Conservation (phyloP, 2,329 filamentous ascomycete species). For the Pseudogymnoascus verrucosus region DNA sequence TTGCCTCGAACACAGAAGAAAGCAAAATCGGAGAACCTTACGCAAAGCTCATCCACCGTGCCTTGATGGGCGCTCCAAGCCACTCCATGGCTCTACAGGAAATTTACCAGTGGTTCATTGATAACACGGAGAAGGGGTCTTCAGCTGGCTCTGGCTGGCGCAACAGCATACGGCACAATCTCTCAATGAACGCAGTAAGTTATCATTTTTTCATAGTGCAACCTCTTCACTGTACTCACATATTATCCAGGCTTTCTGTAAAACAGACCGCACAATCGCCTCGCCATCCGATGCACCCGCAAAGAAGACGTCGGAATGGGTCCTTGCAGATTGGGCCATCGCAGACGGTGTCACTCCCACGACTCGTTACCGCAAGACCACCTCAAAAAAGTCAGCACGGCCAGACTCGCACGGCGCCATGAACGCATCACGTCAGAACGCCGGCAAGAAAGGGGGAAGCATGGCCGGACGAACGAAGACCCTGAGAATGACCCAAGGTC, state of each 20-base stretch:
- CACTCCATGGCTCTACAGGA: slow-evolving; percentile 73
- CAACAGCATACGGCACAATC: slow-evolving; percentile 90
- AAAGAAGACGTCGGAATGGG: slow-evolving; percentile 70
- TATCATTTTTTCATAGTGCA: slow-evolving; percentile 10
- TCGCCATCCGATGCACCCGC: slow-evolving; percentile 37
- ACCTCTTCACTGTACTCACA: slow-evolving; percentile 27
- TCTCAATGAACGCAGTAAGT: slow-evolving; percentile 89
- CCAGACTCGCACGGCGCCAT: not conserved
- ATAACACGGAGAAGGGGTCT: slow-evolving; percentile 69
- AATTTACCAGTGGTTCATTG: slow-evolving; percentile 83
- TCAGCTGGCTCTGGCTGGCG: slow-evolving; percentile 66
- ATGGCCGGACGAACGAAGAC: slow-evolving; percentile 6
- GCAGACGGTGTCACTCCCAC: slow-evolving; percentile 73
- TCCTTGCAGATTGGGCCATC: slow-evolving; percentile 62
- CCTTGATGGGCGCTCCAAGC: slow-evolving; percentile 58
- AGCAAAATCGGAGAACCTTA: slow-evolving; percentile 53
- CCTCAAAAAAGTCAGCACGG: slow-evolving; percentile 18
- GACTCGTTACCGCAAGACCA: slow-evolving; percentile 62
- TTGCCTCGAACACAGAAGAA: slow-evolving; percentile 21
- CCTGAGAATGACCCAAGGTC: not conserved
- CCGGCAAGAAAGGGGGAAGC: slow-evolving; percentile 8
- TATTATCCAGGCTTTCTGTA: slow-evolving; percentile 43
- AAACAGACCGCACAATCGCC: slow-evolving; percentile 34
- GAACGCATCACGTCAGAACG: not conserved
- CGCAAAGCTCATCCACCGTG: slow-evolving; percentile 70